phyloP scores from a whole-genome alignment of 805 yeast genomes.

The Candida nemodendra region DNA sequence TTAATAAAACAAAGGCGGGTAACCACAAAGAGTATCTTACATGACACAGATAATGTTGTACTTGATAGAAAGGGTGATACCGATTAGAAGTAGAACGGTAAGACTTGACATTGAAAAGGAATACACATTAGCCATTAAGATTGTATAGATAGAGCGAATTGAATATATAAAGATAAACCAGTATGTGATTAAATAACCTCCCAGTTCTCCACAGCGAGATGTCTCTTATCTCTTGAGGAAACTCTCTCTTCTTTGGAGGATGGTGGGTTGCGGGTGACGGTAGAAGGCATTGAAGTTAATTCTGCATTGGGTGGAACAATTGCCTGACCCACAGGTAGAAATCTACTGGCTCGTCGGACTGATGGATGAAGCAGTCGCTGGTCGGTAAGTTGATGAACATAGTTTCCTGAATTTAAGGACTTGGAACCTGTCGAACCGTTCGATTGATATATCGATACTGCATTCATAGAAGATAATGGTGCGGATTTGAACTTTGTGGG shows the following conservation, averaged over 20 bases:
- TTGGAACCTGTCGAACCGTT: constrained; percentile 1
- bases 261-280: too few relatives aligned
- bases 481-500: constrained; percentile 9
- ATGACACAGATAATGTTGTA: too few relatives aligned
- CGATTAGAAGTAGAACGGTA: too few relatives aligned
- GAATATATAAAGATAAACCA: neutral
- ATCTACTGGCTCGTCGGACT: constrained; percentile 1
- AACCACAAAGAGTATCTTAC: too few relatives aligned
- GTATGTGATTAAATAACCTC: constrained; percentile 23
- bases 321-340: neutral
- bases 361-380: constrained; percentile 1
- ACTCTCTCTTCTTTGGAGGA: too few relatives aligned
- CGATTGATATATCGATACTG: constrained; percentile 11
- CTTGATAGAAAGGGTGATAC: too few relatives aligned
- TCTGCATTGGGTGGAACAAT: too few relatives aligned
- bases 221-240: constrained; percentile 2
- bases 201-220: constrained; percentile 22
- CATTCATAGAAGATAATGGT: constrained; percentile 13
- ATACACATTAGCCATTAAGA: neutral
- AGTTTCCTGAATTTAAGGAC: neutral
- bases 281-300: too few relatives aligned
- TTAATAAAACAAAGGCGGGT: constrained; percentile 3
- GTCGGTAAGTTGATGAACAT: neutral
- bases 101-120: too few relatives aligned
- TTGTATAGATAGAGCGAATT: neutral